Evolutionary conservation across 805 yeast species (phyloP).

Genomic region (Wickerhamiella alocasiicola): DNA sequence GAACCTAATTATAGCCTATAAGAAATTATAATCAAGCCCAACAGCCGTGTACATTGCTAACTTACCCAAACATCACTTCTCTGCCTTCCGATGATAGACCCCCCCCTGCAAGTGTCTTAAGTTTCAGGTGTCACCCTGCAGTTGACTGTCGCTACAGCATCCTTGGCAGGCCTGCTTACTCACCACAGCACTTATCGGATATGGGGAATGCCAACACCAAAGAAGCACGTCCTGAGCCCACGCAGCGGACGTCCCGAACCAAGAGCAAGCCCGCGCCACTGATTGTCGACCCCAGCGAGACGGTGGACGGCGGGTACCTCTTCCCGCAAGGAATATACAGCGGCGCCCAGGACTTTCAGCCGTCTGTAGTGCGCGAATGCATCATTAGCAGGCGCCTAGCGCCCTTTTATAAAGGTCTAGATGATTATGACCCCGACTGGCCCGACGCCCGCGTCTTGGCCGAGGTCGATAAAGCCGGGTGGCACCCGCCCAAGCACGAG

Average conservation of each 20-base stretch:
- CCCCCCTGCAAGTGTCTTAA: too few species aligned
- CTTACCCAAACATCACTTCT: too few species aligned
- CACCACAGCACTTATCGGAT: constrained; percentile 1
- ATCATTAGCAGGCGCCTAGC: constrained; percentile 64
- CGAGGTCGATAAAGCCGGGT: constrained; percentile 20
- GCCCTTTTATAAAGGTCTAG: constrained; percentile 83
- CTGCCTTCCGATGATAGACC: too few species aligned
- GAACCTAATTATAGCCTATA: too few species aligned
- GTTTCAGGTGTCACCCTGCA: too few species aligned
- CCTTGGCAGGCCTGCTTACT: too few species aligned
- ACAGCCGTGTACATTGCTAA: too few species aligned
- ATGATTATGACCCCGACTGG: constrained; percentile 66
- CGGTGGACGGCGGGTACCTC: constrained; percentile 85
- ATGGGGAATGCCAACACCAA: constrained; percentile 25
- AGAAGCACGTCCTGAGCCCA: constrained; percentile 17
- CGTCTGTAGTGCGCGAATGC: constrained; percentile 56
- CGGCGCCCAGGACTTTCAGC: constrained; percentile 59
- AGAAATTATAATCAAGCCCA: too few species aligned
- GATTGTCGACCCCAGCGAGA: constrained; percentile 34
- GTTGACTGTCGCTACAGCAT: too few species aligned
- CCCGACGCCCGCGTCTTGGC: constrained; percentile 50
- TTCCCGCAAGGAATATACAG: constrained; percentile 87
- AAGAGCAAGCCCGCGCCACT: constrained; percentile 16
- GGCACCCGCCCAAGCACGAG: not conserved
- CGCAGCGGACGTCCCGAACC: constrained; percentile 3